These are phyloP conservation scores for Tephrocybe sp. DNA, from an alignment of 768 basidiomycete species.

Conservation along the genomic window DNA sequence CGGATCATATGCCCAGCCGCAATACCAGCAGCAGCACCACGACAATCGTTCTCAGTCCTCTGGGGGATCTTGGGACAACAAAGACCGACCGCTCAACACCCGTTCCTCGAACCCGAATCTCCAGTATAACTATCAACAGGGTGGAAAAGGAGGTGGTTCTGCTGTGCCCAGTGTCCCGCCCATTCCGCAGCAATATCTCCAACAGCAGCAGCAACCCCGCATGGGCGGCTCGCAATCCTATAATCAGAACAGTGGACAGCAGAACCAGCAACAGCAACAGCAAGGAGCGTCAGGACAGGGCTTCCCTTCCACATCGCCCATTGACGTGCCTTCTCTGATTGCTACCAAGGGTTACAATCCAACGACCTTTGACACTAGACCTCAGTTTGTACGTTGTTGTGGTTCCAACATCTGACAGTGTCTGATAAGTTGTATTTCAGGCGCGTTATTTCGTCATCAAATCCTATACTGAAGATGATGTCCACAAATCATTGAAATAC, in stretches of 20 bases:
- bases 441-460: conserved; percentile 98
- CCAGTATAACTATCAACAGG: conserved; percentile 58
- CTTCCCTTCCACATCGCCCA: conserved; percentile 62
- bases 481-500: conserved; percentile 96
- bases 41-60: conserved; percentile 29
- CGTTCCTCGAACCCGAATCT: conserved; percentile 71
- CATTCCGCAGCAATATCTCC: conserved; percentile 72
- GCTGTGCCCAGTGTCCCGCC: conserved; percentile 65
- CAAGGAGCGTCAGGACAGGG: conserved; percentile 28
- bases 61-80: conserved; percentile 60
- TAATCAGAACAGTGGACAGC: conserved; percentile 23
- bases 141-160: conserved; percentile 31
- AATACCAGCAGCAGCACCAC: conserved; percentile 32
- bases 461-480: conserved; percentile 98
- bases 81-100: conserved; percentile 52
- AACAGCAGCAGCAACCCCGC: conserved; percentile 47
- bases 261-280: conserved; percentile 15
- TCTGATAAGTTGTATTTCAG: conserved; percentile 29
- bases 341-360: conserved; percentile 92
- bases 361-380: conserved; percentile 75
- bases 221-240: conserved; percentile 36
- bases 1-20: conserved; percentile 28
- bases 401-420: neutral
- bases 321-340: conserved; percentile 85
- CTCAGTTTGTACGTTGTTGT: conserved; percentile 59